These are phyloP conservation scores for Nicotiana sylvestris DNA, from an alignment of 257 asterid genomes.

Conservation along the genomic window DNA sequence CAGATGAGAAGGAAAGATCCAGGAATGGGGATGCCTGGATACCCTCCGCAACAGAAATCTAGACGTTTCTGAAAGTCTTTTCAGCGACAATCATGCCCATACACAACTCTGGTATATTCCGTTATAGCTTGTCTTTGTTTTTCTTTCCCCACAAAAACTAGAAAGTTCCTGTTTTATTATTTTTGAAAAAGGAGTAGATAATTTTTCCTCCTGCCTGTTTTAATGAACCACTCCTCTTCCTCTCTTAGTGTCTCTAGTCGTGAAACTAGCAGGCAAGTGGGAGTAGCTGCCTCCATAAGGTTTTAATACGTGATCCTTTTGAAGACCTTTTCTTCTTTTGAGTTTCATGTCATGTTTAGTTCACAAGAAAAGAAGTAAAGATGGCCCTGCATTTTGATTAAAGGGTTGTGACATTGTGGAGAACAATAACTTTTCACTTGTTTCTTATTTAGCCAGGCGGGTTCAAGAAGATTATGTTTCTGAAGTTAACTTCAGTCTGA, in stretches of 20 bases:
- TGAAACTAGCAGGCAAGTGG: not conserved
- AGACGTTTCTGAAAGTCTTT: slow-evolving; percentile 58
- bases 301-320: not conserved
- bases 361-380: not conserved
- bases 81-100: not conserved
- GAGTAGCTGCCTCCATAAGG: not conserved
- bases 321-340: not conserved
- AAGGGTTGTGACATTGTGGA: not conserved
- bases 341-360: not conserved
- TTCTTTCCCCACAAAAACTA: not conserved
- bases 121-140: not conserved
- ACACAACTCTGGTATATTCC: not conserved
- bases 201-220: not conserved
- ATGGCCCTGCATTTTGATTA: not conserved
- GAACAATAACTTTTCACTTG: not conserved
- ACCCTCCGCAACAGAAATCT: slow-evolving; percentile 94
- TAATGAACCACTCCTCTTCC: not conserved
- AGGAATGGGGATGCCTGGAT: slow-evolving; percentile 77
- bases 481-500: not conserved
- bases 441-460: not conserved
- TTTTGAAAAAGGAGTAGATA: too few relatives aligned
- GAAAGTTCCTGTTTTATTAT: not conserved
- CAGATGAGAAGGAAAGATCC: slow-evolving; percentile 95
- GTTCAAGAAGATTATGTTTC: not conserved
- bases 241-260: not conserved